Evolutionary conservation across 306 rosid genomes (phyloP), one percentile per base, ranked within the genome.

Genomic region (Malus sieversii): DNA sequence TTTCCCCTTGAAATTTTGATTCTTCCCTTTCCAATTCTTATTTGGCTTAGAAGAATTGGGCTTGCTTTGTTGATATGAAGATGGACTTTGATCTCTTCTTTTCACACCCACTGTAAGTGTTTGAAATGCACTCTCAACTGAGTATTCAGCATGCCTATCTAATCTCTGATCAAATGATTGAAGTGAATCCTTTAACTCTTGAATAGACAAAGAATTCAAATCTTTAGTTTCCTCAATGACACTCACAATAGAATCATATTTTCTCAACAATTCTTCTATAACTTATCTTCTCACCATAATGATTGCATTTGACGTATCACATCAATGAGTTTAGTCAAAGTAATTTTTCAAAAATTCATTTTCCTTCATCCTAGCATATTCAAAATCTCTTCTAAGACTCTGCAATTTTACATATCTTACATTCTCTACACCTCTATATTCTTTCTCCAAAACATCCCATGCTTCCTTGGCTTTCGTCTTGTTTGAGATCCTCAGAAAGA

Each of bases 191-290:
- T 30, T 55, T 1, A 70, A 3, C 27, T 81, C 46, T 52, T 4
- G 66, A 30, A 81, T 5, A 6, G 25, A 66, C 4, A 42, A 10
- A 1, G 10, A 25, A 2, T 44, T 15, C 51, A 80, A 3, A 20
- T 79, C 53, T 18, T 66, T 79, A 3, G 63, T 70, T 8, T 71
- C 45, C 45, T 70, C 73, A 23, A 81, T 52, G 4, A 72, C 2
- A 0, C 52, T 8, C 14, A 75, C 30, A 1, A 72, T 32, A 30
- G 70, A 60, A 16, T 75, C 65, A 66, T 44, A 76, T 30, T 46
- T 77, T 81, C 20, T 76, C 70, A 10, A 77, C 60, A 27, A 58
- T 32, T 61, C 67, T 68, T 22, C 62, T 58, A 22, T 58, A 27
- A 58, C 5, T n/a, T 58, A 58, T 8, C 27, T 3, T n/a, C 2